Evolutionary conservation across 129 eudicot species (phyloP).

Genomic region (Lonicera japonica): DNA sequence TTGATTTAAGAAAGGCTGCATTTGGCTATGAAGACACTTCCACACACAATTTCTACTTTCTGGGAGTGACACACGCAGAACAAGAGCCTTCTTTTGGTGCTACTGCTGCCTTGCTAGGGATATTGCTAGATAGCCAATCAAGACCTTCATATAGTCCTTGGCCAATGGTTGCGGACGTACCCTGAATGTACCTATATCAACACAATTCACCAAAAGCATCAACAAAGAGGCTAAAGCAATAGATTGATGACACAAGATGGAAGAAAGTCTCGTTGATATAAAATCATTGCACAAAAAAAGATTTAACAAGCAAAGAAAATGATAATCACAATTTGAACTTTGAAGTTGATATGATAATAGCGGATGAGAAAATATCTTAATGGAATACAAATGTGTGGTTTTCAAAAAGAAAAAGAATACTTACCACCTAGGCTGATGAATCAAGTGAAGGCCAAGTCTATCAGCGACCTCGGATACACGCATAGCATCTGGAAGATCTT

Average conservation of each 20-base stretch:
- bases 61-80: not conserved
- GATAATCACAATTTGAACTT: no score
- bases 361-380: not conserved
- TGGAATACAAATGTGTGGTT: not conserved
- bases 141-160: constrained; percentile 70
- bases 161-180: constrained; percentile 61
- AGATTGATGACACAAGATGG: no score
- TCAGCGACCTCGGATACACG: constrained; percentile 35
- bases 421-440: constrained; percentile 29
- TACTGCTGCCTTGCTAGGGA: constrained; percentile 39
- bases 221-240: no score
- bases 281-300: no score
- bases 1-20: not conserved
- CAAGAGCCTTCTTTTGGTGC: not conserved
- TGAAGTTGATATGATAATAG: no score
- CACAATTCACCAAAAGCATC: no score
- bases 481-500: constrained; percentile 49
- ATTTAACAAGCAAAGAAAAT: no score
- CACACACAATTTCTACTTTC: not conserved
- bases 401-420: not conserved
- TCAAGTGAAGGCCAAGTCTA: constrained; percentile 33
- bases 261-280: no score
- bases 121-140: constrained; percentile 63
- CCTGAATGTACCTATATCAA: constrained; percentile 55
- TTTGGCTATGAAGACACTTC: not conserved